These are phyloP conservation scores for Cyclanthera cordifolia DNA, from an alignment of 306 rosid species.

Conservation along the genomic window DNA sequence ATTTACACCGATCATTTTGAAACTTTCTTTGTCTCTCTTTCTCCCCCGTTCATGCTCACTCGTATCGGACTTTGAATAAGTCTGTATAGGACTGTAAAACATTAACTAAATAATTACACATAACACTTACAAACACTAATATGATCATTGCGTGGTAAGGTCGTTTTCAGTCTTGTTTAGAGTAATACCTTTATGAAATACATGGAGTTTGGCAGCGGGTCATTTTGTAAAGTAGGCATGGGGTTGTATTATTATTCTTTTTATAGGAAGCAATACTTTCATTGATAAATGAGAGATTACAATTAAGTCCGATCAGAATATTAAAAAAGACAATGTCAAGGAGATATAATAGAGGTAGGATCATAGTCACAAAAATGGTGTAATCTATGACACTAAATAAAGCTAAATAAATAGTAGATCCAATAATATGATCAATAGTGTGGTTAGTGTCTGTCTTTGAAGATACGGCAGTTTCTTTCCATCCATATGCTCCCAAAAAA, in stretches of 20 bases:
- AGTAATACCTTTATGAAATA: neutral
- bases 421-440: no score
- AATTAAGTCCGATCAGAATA: no score
- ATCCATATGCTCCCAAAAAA: no score
- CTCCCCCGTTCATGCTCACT: neutral
- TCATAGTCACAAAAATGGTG: no score
- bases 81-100: neutral
- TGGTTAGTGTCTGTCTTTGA: no score
- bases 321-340: no score
- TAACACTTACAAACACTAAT: neutral
- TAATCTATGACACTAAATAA: no score
- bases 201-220: neutral
- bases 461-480: no score
- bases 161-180: neutral
- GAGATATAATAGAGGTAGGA: no score
- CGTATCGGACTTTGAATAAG: neutral
- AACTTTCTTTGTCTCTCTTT: neutral
- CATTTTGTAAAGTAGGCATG: neutral
- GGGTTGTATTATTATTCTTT: neutral
- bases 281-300: no score
- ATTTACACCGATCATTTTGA: neutral
- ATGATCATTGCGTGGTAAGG: neutral
- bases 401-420: no score
- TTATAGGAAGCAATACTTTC: no score
- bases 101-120: neutral